These are phyloP conservation scores for Macrocystidia cucumis DNA, from an alignment of 1,284 basidiomycete genomes.

Conservation along the genomic window DNA sequence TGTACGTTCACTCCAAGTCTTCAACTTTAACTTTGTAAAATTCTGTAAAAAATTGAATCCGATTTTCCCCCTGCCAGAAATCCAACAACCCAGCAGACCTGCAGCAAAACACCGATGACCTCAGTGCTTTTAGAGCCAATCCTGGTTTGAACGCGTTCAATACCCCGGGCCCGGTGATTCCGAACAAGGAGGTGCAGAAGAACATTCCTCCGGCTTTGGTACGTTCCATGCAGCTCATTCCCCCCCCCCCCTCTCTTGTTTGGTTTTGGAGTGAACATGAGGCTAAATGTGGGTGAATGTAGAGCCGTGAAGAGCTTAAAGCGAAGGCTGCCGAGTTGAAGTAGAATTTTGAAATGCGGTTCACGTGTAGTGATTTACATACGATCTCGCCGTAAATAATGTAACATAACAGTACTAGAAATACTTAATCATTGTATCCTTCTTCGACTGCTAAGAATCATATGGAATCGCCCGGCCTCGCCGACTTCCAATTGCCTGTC, in stretches of 20 bases:
- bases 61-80: constrained; percentile 23
- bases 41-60: constrained; percentile 1
- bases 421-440: no score
- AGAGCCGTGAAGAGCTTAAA: constrained; percentile 64
- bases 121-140: no score
- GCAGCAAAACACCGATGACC: constrained; percentile 26
- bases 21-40: neutral
- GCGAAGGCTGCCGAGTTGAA: constrained; percentile 8
- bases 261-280: no score
- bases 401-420: no score
- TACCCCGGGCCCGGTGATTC: constrained; percentile 35
- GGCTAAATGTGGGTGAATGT: no score
- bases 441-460: no score
- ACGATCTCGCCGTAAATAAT: no score
- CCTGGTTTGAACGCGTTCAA: constrained; percentile 32
- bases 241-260: neutral
- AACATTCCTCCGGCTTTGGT: constrained; percentile 16
- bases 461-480: no score
- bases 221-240: constrained; percentile 7
- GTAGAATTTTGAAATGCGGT: no score
- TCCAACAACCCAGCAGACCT: constrained; percentile 43
- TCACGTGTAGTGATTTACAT: no score
- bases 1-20: constrained; percentile 20
- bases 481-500: no score
- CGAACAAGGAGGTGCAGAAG: constrained; percentile 17